phyloP scores from a whole-genome alignment of 176 grass and related monocot species.

The Oryza coarctata region DNA sequence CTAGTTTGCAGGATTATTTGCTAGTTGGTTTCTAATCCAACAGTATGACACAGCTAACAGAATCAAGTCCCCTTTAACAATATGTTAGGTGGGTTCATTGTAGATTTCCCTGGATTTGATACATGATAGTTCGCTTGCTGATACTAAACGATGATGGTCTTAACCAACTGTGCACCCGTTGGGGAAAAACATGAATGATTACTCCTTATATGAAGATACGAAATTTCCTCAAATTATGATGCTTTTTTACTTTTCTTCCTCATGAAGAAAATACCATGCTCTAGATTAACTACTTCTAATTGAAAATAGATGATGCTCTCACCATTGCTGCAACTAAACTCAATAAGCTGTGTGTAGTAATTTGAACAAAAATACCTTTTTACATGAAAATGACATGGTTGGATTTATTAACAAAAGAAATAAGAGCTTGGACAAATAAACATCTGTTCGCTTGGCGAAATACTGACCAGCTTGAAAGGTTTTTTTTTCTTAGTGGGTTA shows the following conservation, averaged over 20 bases:
- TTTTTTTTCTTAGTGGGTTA: no score
- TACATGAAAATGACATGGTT: not conserved
- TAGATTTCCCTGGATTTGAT: not conserved
- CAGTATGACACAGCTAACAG: not conserved
- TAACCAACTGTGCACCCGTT: not conserved
- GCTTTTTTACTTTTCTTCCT: not conserved
- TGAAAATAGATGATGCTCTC: not conserved
- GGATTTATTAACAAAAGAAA: not conserved
- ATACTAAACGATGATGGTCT: not conserved
- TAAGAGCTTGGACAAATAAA: not conserved
- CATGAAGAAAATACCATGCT: not conserved
- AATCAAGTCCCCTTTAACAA: not conserved
- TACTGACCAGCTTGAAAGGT: no score
- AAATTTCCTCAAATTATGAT: not conserved
- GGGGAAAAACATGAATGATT: not conserved
- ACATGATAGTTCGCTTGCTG: not conserved
- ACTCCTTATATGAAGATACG: not conserved
- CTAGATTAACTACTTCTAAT: not conserved
- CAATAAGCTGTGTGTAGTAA: not conserved
- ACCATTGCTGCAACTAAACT: not conserved
- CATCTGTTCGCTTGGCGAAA: not conserved
- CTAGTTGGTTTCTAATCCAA: not conserved
- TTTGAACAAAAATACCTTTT: not conserved
- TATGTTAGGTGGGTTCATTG: not conserved
- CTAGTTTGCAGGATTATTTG: slow-evolving; percentile 3